Percentiles rank a stretch among this genome's conserved stretches.
Evolutionary conservation across 2,329 filamentous ascomycete genomes (phyloP).

Genomic region (Fusarium luffae): DNA sequence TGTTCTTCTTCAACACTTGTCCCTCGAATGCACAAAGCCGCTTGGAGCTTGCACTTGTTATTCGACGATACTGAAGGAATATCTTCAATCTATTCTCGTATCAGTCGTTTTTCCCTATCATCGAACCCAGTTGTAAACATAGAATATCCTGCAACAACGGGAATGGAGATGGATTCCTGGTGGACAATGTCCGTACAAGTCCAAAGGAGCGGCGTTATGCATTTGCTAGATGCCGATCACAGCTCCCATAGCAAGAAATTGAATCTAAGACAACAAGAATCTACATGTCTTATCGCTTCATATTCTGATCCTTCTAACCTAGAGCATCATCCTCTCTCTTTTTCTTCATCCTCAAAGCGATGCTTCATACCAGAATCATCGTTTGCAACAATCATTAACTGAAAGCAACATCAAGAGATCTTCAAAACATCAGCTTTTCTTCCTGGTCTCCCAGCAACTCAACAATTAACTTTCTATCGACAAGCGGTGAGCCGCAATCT

Average conservation of each 20-base stretch:
- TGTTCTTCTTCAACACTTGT: not conserved
- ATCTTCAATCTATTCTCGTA: not conserved
- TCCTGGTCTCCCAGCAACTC: conserved; percentile 33
- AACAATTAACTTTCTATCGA: conserved; percentile 30
- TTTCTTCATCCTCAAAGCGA: not conserved
- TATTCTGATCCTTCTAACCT: not conserved
- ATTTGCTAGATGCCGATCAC: conserved; percentile 19
- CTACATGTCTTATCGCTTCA: not conserved
- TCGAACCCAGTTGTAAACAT: too few relatives aligned
- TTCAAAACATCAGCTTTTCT: conserved; percentile 26
- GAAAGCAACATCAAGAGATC: conserved; percentile 8
- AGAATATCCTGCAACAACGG: not conserved
- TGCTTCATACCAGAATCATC: not conserved
- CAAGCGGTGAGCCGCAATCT: conserved; percentile 24
- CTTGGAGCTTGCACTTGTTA: not conserved
- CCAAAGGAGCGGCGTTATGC: conserved; percentile 19
- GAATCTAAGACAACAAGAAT: not conserved
- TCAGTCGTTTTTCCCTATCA: not conserved
- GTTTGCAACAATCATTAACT: conserved; percentile 6
- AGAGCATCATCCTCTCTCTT: not conserved
- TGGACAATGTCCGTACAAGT: not conserved
- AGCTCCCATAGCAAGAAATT: not conserved
- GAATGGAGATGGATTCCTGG: conserved; percentile 20
- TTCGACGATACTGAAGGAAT: not conserved
- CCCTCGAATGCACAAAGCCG: not conserved